These are phyloP conservation scores for Populus nigra DNA, from an alignment of 345 rosid genomes.

Conservation along the genomic window DNA sequence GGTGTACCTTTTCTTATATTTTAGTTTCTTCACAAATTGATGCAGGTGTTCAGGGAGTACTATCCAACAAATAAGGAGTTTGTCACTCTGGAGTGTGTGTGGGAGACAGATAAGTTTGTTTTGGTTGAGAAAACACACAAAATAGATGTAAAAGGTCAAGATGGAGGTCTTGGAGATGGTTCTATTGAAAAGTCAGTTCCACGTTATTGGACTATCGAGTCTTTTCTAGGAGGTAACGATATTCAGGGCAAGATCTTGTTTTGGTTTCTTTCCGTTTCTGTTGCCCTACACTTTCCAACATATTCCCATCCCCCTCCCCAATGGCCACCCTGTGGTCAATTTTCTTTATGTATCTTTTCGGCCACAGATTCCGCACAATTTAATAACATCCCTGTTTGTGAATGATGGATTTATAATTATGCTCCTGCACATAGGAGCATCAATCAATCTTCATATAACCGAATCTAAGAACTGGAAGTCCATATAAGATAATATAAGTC, in stretches of 20 bases:
- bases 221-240: conserved; percentile 62
- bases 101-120: conserved; percentile 61
- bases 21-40: conserved; percentile 1
- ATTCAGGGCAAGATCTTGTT: background rate
- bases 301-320: background rate
- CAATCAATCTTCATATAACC: background rate
- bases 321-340: background rate
- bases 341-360: too few relatives aligned
- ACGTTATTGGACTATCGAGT: conserved; percentile 43
- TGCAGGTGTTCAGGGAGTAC: conserved; percentile 69
- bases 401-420: background rate
- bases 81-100: conserved; percentile 53
- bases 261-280: background rate
- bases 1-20: background rate
- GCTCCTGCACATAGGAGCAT: background rate
- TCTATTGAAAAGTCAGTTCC: conserved; percentile 29
- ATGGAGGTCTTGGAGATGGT: conserved; percentile 26
- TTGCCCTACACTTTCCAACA: background rate
- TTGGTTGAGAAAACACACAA: conserved; percentile 51
- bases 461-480: background rate
- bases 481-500: background rate
- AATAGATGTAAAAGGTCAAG: conserved; percentile 30
- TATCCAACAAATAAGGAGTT: conserved; percentile 56
- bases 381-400: too few relatives aligned
- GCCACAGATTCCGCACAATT: too few relatives aligned